Evolutionary conservation across 2,329 filamentous ascomycete genomes (phyloP), one percentile per base, ranked within the genome.

Genomic region (Colletotrichum melonis): DNA sequence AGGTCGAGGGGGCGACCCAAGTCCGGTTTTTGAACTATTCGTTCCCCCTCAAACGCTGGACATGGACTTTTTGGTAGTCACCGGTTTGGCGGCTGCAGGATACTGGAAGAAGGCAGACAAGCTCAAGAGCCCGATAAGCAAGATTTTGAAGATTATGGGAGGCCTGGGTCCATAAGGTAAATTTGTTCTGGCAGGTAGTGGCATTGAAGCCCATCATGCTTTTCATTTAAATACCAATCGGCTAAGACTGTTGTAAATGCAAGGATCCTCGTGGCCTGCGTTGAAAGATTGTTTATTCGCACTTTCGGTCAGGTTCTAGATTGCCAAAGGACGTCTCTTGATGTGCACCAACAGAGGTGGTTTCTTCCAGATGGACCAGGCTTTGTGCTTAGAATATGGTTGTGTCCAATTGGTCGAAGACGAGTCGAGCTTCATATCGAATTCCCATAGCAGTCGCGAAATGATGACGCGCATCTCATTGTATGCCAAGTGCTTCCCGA

Each of bases 401-500:
- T 77, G 73, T 16, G 84, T 76, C 85, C 86, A 87, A n/a, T 79
- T 74, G 2, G 73, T 19, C 9, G 76, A 76, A 24, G 80, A 77
- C 3, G 83, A 77, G 1, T 79, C 80, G 24, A 87, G 78, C 35
- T 77, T 76, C 69, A 88, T 70, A 70, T 89, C 86, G 76, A 88
- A 89, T 58, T 85, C 86, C 78, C 82, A 89, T 1, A 89, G 75
- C 12, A 89, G 72, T 1, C 83, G 83, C 0, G 85, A 83, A 8
- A 89, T 76, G 56, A 88, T 85, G 3, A 87, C 77, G 5, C 87
- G 81, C 83, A 88, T 86, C 76, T 89, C 86, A 24, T 84, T 81
- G 58, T 87, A 87, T 3, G 86, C 86, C 57, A 89, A 78, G 72
- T 67, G 64, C 24, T 71, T 72, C 14, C 72, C 72, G 19, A 72